Evolutionary conservation across 2,329 filamentous ascomycete genomes (phyloP).

Genomic region (Pseudocercospora fijiensis): DNA sequence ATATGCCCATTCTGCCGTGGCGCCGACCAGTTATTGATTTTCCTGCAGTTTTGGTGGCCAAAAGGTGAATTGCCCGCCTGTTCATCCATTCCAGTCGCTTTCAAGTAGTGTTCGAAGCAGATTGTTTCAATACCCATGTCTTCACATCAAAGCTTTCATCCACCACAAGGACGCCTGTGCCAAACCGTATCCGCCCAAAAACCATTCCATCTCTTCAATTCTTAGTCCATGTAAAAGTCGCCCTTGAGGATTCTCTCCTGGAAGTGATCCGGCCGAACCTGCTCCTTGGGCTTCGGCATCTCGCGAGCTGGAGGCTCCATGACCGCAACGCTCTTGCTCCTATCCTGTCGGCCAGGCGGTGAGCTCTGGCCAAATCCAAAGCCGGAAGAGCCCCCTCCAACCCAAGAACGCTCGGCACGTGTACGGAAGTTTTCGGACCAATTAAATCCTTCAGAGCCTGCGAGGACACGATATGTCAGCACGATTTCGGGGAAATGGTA

Average conservation of each 20-base stretch:
- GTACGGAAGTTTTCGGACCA: constrained; percentile 95
- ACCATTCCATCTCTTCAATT: neutral
- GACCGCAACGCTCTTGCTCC: constrained; percentile 66
- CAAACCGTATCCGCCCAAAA: neutral
- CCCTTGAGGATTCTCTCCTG: constrained; percentile 97
- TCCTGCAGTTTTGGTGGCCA: constrained; percentile 3
- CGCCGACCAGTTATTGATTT: neutral
- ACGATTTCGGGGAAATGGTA: neutral
- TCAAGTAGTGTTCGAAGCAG: neutral
- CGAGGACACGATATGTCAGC: constrained; percentile 51
- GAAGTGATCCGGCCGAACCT: constrained; percentile 73
- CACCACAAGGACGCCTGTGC: neutral
- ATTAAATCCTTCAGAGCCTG: constrained; percentile 82
- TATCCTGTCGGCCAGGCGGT: constrained; percentile 54
- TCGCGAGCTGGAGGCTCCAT: constrained; percentile 55
- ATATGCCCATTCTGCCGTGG: constrained; percentile 5
- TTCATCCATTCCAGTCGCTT: neutral
- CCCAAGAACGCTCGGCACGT: constrained; percentile 72
- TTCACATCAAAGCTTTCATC: neutral
- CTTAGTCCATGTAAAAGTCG: constrained; percentile 88
- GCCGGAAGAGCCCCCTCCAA: constrained; percentile 58
- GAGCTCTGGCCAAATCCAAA: constrained; percentile 35
- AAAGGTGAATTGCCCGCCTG: neutral
- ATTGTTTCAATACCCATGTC: neutral
- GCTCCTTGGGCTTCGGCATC: constrained; percentile 59